A percentile compares a stretch with the other conserved stretches of the same genome.
phyloP scores from a whole-genome alignment of 140 eudicot genomes.

The Flaveria floridana region DNA sequence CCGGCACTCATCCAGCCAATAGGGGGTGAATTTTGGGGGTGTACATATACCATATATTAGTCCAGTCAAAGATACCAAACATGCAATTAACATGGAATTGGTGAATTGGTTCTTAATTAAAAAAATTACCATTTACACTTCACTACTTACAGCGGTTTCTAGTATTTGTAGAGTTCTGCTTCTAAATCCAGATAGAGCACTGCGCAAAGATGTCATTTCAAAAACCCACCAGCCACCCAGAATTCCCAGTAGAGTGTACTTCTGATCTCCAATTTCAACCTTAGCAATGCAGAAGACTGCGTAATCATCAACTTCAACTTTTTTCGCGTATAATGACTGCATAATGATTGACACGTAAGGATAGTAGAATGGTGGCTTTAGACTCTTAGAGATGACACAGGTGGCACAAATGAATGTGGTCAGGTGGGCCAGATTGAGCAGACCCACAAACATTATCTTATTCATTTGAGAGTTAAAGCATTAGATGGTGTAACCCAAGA shows the following conservation, averaged over 20 bases:
- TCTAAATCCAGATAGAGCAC: conserved; percentile 33
- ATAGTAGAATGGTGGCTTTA: not conserved
- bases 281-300: conserved; percentile 49
- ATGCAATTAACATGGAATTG: not conserved
- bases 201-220: conserved; percentile 36
- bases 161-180: conserved; percentile 37
- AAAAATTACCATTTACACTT: conserved; percentile 8
- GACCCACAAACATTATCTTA: not conserved
- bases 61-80: conserved; percentile 2
- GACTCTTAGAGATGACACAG: not conserved
- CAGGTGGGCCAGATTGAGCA: not conserved
- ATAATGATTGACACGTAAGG: conserved; percentile 8
- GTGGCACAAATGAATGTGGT: conserved; percentile 4
- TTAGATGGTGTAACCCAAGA: not conserved
- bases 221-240: conserved; percentile 74
- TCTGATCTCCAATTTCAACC: conserved; percentile 48
- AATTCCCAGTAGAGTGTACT: conserved; percentile 50
- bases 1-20: not conserved
- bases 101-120: conserved; percentile 9
- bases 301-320: conserved; percentile 63
- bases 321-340: conserved; percentile 54
- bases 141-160: conserved; percentile 40
- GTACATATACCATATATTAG: not conserved
- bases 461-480: not conserved
- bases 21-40: not conserved